These are phyloP conservation scores for Hippophae tibetana DNA, from an alignment of 306 rosid species.

Conservation along the genomic window DNA sequence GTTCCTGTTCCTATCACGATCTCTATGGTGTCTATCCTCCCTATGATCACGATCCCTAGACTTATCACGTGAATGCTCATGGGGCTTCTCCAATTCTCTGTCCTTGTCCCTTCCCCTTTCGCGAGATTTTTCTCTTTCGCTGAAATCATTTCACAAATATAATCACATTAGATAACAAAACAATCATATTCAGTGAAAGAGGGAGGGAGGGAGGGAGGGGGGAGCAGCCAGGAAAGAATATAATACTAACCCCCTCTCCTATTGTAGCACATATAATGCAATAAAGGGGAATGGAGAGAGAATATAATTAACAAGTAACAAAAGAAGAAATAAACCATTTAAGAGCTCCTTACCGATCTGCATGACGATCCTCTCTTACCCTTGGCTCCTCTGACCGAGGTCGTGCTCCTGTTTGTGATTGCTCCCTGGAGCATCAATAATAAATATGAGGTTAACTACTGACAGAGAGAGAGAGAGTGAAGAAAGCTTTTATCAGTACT, in stretches of 20 bases:
- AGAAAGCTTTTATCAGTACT: no score
- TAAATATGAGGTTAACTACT: conserved; percentile 10
- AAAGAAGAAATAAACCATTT: not conserved
- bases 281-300: no score
- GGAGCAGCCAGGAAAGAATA: no score
- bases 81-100: conserved; percentile 60
- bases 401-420: conserved; percentile 60
- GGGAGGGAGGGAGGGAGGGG: no score
- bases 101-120: conserved; percentile 77
- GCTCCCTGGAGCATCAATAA: conserved; percentile 60
- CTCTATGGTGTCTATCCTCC: conserved; percentile 89
- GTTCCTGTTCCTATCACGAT: conserved; percentile 54
- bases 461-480: no score
- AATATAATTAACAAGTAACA: not conserved
- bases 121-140: conserved; percentile 85
- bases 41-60: conserved; percentile 70
- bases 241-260: no score
- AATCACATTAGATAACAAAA: not conserved
- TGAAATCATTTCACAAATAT: conserved; percentile 13
- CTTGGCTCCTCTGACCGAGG: conserved; percentile 93
- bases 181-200: no score
- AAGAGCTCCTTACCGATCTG: not conserved
- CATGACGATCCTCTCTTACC: conserved; percentile 77
- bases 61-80: conserved; percentile 68
- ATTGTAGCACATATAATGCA: no score